Percentiles rank a stretch among this genome's conserved stretches.
Conservation (phyloP, 2,329 filamentous ascomycete genomes). For the Calonectria leucothoes region DNA sequence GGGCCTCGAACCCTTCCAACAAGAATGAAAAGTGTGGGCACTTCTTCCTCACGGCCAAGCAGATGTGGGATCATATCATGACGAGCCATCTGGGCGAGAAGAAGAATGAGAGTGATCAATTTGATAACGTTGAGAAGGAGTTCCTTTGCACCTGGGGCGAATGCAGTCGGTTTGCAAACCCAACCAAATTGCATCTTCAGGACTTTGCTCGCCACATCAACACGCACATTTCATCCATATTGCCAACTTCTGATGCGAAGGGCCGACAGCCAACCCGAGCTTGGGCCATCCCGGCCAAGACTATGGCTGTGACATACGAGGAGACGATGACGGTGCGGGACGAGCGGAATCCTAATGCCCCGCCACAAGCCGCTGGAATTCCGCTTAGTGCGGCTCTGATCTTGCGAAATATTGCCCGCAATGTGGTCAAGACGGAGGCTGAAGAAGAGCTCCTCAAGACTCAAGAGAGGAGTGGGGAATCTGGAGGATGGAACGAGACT, state of each 20-base stretch:
- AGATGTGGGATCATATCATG: slow-evolving; percentile 80
- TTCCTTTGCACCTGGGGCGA: slow-evolving; percentile 75
- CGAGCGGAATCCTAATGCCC: slow-evolving; percentile 67
- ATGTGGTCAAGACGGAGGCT: slow-evolving; percentile 70
- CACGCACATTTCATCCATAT: slow-evolving; percentile 69
- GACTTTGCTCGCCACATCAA: slow-evolving; percentile 74
- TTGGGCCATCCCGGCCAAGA: slow-evolving; percentile 68
- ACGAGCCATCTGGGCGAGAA: slow-evolving; percentile 69
- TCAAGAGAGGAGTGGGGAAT: slow-evolving; percentile 58
- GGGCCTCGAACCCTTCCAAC: slow-evolving; percentile 60
- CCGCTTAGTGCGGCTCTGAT: slow-evolving; percentile 83
- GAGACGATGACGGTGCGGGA: slow-evolving; percentile 68
- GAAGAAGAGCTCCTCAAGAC: slow-evolving; percentile 65
- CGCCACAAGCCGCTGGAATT: slow-evolving; percentile 77
- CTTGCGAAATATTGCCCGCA: slow-evolving; percentile 80
- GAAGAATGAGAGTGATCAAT: slow-evolving; percentile 67
- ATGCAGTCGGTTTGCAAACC: slow-evolving; percentile 67
- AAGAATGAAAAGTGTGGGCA: slow-evolving; percentile 63
- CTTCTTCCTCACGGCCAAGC: slow-evolving; percentile 72
- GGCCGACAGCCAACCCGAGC: slow-evolving; percentile 38
- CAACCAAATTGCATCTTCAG: slow-evolving; percentile 58
- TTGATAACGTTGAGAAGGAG: slow-evolving; percentile 63
- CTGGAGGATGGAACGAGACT: slow-evolving; percentile 72
- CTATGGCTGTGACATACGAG: slow-evolving; percentile 65
- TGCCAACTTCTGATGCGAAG: slow-evolving; percentile 37